phyloP scores from a whole-genome alignment of 352 stramenopile species.

The Saprolegnia parasitica region DNA sequence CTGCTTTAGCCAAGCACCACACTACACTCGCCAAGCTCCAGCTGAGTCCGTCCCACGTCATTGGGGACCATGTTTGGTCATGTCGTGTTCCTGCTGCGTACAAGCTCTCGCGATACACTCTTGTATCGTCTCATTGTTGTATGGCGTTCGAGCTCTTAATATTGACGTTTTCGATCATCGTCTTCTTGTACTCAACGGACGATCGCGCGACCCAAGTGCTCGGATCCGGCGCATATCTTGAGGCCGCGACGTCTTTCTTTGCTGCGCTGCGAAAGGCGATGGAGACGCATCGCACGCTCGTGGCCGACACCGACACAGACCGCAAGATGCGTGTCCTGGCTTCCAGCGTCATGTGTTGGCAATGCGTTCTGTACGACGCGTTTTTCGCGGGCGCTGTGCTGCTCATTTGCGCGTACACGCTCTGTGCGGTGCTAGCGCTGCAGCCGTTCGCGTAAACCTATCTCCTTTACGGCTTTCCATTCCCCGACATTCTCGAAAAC shows the following conservation, averaged over 20 bases:
- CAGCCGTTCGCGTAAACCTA: conserved; percentile 5
- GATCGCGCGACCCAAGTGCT: neutral
- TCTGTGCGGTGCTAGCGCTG: conserved; percentile 14
- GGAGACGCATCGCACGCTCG: conserved; percentile 11
- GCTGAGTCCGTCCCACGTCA: neutral
- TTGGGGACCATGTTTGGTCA: neutral
- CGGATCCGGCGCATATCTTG: neutral
- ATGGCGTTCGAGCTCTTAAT: conserved; percentile 20
- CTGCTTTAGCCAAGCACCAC: conserved; percentile 28
- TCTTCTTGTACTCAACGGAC: conserved; percentile 15
- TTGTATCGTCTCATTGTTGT: neutral
- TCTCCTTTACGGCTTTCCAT: conserved; percentile 23
- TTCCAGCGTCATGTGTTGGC: conserved; percentile 10
- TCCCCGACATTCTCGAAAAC: conserved; percentile 23
- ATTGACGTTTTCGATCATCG: conserved; percentile 8
- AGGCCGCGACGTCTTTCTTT: neutral
- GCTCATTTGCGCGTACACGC: conserved; percentile 19
- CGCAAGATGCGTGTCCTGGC: neutral
- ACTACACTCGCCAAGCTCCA: conserved; percentile 15
- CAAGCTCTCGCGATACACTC: neutral
- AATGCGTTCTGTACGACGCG: conserved; percentile 26
- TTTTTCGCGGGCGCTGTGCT: neutral
- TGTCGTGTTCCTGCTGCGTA: neutral
- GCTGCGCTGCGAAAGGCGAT: neutral
- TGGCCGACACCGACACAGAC: neutral